Conservation (phyloP, 1,284 basidiomycete species). For the Ustilago loliicola region DNA sequence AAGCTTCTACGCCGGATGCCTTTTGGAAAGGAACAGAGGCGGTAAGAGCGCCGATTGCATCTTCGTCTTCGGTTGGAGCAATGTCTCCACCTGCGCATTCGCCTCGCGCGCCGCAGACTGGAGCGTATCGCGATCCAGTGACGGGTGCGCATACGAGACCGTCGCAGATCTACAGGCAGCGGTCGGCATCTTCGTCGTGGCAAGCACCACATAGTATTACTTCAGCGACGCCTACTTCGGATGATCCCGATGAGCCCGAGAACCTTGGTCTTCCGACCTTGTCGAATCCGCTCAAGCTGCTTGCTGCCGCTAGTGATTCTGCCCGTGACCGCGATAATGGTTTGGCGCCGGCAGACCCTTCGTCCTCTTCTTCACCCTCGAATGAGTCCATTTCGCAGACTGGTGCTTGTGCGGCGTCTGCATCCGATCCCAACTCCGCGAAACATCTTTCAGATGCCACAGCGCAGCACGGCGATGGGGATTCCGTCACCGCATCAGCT, state of each 20-base stretch:
- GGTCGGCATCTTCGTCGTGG: slow-evolving; percentile 31
- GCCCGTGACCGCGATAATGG: slow-evolving; percentile 43
- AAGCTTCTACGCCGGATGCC: slow-evolving; percentile 18
- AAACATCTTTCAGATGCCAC: neutral
- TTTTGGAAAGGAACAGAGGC: slow-evolving; percentile 18
- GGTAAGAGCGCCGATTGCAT: slow-evolving; percentile 10
- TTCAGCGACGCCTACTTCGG: slow-evolving; percentile 42
- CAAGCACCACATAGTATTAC: slow-evolving; percentile 37
- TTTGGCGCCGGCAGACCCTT: slow-evolving; percentile 15
- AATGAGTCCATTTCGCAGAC: neutral
- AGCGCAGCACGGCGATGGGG: neutral
- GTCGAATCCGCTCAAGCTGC: slow-evolving; percentile 52
- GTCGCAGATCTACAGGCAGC: slow-evolving; percentile 25
- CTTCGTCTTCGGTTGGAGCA: slow-evolving; percentile 14
- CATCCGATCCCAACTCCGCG: neutral
- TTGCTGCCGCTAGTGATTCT: slow-evolving; percentile 51
- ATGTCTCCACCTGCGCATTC: slow-evolving; percentile 44
- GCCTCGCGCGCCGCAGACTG: slow-evolving; percentile 7
- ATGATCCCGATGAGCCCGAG: slow-evolving; percentile 52
- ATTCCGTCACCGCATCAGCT: neutral
- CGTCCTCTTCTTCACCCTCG: slow-evolving; percentile 4
- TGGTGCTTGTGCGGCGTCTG: neutral
- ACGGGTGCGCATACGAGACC: slow-evolving; percentile 2
- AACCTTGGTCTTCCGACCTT: slow-evolving; percentile 53
- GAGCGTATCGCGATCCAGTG: slow-evolving; percentile 15